These are phyloP conservation scores for Samsoniella hepiali DNA, from an alignment of 2,329 filamentous ascomycete genomes.

Conservation along the genomic window DNA sequence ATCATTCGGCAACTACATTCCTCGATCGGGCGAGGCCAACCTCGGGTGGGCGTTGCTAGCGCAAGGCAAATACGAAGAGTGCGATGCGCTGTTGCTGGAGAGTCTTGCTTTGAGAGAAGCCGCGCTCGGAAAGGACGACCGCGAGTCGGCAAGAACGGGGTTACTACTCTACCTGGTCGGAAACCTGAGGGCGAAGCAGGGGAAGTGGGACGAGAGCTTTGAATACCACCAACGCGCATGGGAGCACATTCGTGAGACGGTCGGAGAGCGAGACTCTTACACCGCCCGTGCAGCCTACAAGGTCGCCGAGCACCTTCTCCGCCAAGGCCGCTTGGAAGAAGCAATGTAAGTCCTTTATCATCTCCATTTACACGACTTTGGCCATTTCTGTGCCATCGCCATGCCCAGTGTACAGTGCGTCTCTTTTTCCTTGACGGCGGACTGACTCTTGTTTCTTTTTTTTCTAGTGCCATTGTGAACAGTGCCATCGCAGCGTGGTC, in stretches of 20 bases:
- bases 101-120: conserved; percentile 15
- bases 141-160: conserved; percentile 18
- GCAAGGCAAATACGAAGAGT: conserved; percentile 19
- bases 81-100: conserved; percentile 16
- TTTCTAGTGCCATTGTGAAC: conserved; percentile 4
- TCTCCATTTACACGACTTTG: not conserved
- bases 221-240: conserved; percentile 18
- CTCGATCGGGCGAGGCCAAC: conserved; percentile 19
- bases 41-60: conserved; percentile 19
- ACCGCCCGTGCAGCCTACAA: conserved; percentile 17
- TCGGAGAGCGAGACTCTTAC: conserved; percentile 18
- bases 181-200: conserved; percentile 16
- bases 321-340: not conserved
- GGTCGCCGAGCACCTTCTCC: conserved; percentile 18
- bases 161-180: conserved; percentile 17
- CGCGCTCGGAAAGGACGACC: conserved; percentile 18
- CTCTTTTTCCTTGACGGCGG: not conserved
- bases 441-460: too few species aligned
- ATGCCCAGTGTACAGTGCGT: too few species aligned
- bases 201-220: conserved; percentile 17
- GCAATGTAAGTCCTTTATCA: conserved; percentile 16
- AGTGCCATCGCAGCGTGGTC: conserved; percentile 11
- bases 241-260: conserved; percentile 18
- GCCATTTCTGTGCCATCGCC: not conserved
- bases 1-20: conserved; percentile 19